Percentiles rank a stretch among this genome's conserved stretches.
Evolutionary conservation across 192 early-diverging fungal genomes (phyloP).

Genomic region (Diversispora eburnea): DNA sequence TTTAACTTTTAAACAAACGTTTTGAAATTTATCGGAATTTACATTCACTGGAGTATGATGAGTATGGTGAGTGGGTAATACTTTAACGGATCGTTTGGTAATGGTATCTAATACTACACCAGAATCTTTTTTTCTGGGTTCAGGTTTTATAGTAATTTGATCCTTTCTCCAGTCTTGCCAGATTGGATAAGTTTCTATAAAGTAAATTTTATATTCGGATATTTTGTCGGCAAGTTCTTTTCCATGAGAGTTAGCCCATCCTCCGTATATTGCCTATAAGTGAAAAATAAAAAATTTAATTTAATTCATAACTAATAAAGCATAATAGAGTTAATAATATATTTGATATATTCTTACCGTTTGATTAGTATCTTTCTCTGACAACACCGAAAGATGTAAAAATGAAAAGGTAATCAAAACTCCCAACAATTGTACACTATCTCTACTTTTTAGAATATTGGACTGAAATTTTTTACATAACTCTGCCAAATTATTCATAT

Average conservation of each 20-base stretch:
- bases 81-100: background rate
- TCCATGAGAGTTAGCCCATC: background rate
- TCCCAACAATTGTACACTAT: too few species aligned
- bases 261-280: background rate
- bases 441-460: too few species aligned
- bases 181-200: background rate
- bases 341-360: background rate
- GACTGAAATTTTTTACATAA: too few species aligned
- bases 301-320: too few species aligned
- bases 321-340: too few species aligned
- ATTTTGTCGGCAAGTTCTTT: background rate
- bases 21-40: background rate
- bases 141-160: background rate
- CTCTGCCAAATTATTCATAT: too few species aligned
- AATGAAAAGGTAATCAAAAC: background rate
- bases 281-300: background rate
- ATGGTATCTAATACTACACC: background rate
- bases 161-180: background rate
- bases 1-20: background rate
- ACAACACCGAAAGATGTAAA: background rate
- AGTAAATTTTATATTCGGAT: background rate
- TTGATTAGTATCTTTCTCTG: background rate
- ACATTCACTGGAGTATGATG: background rate
- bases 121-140: background rate
- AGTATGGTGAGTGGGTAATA: background rate